These are phyloP conservation scores for Aspergillus sp. DNA, from an alignment of 2,329 filamentous ascomycete genomes.

Conservation along the genomic window DNA sequence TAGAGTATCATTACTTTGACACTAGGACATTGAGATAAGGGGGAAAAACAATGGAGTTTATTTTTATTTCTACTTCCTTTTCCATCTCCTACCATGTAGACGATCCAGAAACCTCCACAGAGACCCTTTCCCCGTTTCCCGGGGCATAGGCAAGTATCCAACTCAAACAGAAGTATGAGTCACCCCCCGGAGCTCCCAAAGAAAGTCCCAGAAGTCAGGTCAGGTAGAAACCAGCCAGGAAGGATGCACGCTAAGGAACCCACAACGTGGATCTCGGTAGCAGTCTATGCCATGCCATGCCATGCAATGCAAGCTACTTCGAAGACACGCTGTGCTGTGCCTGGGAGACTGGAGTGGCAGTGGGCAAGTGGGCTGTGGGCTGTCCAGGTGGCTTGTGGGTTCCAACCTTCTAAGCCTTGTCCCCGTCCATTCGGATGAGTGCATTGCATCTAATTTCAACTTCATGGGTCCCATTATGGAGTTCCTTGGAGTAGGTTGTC, in stretches of 20 bases:
- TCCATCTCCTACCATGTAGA: neutral
- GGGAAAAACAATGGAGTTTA: neutral
- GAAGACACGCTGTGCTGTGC: neutral
- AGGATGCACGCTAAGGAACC: conserved; percentile 1
- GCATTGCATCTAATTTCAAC: neutral
- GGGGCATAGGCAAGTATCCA: neutral
- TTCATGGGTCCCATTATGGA: neutral
- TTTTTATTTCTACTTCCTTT: conserved; percentile 4
- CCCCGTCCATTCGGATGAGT: neutral
- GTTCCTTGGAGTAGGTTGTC: too few species aligned
- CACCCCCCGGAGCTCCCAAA: neutral
- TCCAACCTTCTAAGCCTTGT: neutral
- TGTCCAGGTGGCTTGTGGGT: neutral
- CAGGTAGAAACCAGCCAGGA: neutral
- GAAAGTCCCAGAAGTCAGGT: neutral
- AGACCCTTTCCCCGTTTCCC: neutral
- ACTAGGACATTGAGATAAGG: neutral
- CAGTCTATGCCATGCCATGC: conserved; percentile 6
- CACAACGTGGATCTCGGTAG: conserved; percentile 8
- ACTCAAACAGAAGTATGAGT: neutral
- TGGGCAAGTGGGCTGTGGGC: neutral
- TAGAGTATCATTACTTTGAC: neutral
- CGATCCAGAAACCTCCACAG: neutral
- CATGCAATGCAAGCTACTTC: conserved; percentile 18
- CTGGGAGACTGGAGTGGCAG: neutral